Conservation (phyloP, 2,329 filamentous ascomycete species). For the Dryadomyces quercivorus region DNA sequence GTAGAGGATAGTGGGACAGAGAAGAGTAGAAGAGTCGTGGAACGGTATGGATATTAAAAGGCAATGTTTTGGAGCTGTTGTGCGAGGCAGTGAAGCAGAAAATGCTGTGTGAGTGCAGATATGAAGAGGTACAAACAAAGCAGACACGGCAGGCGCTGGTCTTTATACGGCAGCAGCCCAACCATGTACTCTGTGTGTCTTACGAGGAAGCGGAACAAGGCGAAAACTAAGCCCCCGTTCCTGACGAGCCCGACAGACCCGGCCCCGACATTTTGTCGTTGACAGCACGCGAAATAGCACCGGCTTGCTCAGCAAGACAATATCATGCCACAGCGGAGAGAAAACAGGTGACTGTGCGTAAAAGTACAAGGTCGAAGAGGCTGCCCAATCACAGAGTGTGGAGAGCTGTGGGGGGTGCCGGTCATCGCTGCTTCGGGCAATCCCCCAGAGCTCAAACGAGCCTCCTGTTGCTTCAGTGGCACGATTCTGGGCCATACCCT, state of each 20-base stretch:
- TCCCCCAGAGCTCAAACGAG: neutral
- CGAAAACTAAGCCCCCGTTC: neutral
- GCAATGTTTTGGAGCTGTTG: neutral
- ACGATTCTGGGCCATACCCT: neutral
- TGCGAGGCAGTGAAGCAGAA: neutral
- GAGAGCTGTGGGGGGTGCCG: neutral
- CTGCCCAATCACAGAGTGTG: neutral
- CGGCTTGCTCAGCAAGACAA: neutral
- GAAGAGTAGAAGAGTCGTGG: neutral
- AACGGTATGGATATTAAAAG: neutral
- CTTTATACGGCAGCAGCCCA: neutral
- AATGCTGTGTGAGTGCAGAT: neutral
- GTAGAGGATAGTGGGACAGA: neutral
- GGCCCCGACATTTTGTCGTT: constrained; percentile 4
- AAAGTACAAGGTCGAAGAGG: neutral
- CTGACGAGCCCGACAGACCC: neutral
- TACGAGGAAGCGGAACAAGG: neutral
- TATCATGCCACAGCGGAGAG: constrained; percentile 4
- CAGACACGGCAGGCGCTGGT: neutral
- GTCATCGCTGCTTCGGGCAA: neutral
- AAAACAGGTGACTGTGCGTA: neutral
- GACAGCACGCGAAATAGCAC: neutral
- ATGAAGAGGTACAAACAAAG: neutral
- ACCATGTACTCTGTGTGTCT: neutral
- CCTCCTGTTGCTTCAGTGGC: neutral